phyloP scores from a whole-genome alignment of 192 early-diverging fungal genomes.

The Kickxella alabastrina region DNA sequence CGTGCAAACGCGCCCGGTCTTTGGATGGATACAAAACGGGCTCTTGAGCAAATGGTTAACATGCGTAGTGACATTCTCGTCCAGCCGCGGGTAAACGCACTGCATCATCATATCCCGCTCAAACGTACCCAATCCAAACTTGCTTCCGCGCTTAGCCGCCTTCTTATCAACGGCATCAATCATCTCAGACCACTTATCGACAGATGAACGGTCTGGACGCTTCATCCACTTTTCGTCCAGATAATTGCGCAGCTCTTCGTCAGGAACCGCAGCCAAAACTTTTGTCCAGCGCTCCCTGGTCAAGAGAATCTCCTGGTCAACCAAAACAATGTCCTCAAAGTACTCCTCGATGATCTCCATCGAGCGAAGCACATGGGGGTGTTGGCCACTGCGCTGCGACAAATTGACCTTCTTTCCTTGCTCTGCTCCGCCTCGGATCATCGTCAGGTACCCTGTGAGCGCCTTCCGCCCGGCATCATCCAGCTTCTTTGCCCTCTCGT shows the following conservation, averaged over 20 bases:
- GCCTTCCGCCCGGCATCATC: conserved; percentile 74
- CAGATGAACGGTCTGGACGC: conserved; percentile 29
- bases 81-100: conserved; percentile 88
- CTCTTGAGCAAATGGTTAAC: conserved; percentile 95
- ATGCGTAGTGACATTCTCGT: conserved; percentile 85
- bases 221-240: conserved; percentile 44
- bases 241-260: conserved; percentile 55
- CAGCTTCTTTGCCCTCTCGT: conserved; percentile 78
- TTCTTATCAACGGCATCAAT: conserved; percentile 36
- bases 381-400: conserved; percentile 50
- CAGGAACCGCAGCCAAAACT: conserved; percentile 71
- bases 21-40: conserved; percentile 96
- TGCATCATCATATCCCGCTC: conserved; percentile 82
- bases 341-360: conserved; percentile 62
- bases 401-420: conserved; percentile 70
- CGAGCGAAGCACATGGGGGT: conserved; percentile 62
- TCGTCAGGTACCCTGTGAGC: conserved; percentile 78
- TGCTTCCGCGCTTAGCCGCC: conserved; percentile 31
- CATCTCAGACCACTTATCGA: conserved; percentile 50
- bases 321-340: conserved; percentile 70
- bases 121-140: conserved; percentile 33
- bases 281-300: conserved; percentile 67
- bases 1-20: conserved; percentile 93
- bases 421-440: conserved; percentile 76
- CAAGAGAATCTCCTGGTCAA: conserved; percentile 68